These are phyloP conservation scores for Mycena epipterygia DNA, from an alignment of 768 basidiomycete species.

Conservation along the genomic window DNA sequence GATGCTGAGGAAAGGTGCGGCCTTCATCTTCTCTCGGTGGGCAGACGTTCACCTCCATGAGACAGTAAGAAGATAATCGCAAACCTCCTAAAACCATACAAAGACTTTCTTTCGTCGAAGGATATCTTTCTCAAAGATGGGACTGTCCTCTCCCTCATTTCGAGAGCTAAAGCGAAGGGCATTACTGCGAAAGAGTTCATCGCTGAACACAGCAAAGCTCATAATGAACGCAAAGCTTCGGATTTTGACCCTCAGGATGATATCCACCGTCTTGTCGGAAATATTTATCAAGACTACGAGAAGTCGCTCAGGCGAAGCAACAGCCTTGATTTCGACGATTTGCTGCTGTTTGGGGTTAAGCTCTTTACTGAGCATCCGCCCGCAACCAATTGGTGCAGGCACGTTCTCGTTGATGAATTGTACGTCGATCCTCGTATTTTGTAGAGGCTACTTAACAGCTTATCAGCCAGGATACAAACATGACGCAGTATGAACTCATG, in stretches of 20 bases:
- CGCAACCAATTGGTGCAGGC: slow-evolving; percentile 70
- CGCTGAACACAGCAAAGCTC: slow-evolving; percentile 40
- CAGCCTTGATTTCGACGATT: slow-evolving; percentile 90
- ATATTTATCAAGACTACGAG: slow-evolving; percentile 79
- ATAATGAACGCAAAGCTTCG: slow-evolving; percentile 25
- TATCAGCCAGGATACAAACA: slow-evolving; percentile 84
- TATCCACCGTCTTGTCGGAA: slow-evolving; percentile 58
- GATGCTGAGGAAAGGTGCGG: slow-evolving; percentile 83
- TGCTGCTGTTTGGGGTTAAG: slow-evolving; percentile 79
- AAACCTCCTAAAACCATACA: slow-evolving; percentile 69
- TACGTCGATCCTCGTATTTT: slow-evolving; percentile 52
- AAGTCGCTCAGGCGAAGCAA: slow-evolving; percentile 69
- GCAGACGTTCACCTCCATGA: slow-evolving; percentile 3
- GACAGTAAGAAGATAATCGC: slow-evolving; percentile 77
- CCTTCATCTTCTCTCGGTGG: background rate
- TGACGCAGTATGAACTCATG: slow-evolving; percentile 87
- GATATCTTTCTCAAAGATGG: slow-evolving; percentile 69
- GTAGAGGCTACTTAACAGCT: slow-evolving; percentile 1
- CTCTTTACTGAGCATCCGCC: slow-evolving; percentile 67
- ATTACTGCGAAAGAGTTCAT: slow-evolving; percentile 64
- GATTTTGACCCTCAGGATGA: slow-evolving; percentile 37
- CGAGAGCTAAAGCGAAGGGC: slow-evolving; percentile 81
- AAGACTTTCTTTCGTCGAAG: slow-evolving; percentile 59
- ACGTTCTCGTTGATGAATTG: slow-evolving; percentile 88
- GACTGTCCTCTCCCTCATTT: slow-evolving; percentile 72